These are phyloP conservation scores for Anethum foeniculum DNA, from an alignment of 140 eudicot genomes.

Conservation along the genomic window DNA sequence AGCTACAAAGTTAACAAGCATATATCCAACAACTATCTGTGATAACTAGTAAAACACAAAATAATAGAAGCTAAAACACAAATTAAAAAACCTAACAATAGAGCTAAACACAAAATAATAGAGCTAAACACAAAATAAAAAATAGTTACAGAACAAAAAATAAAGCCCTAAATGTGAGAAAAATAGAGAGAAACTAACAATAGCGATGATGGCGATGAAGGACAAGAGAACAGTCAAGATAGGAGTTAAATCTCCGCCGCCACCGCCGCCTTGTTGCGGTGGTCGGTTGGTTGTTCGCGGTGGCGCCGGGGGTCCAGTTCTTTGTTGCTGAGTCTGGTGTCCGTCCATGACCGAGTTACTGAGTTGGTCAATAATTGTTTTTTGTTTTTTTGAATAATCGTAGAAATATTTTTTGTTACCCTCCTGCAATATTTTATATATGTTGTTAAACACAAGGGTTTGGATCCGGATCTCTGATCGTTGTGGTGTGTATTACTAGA, in stretches of 20 bases:
- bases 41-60: not conserved
- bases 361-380: not conserved
- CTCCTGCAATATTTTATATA: not conserved
- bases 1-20: not conserved
- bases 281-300: not conserved
- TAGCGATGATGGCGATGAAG: not conserved
- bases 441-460: not conserved
- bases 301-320: not conserved
- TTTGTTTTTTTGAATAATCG: not conserved
- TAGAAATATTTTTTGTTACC: not conserved
- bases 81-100: too few species aligned
- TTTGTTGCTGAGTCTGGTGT: constrained; percentile 3
- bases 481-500: too few species aligned
- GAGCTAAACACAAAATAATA: not conserved
- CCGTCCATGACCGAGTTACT: not conserved
- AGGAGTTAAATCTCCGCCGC: constrained; percentile 5
- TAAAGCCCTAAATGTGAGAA: not conserved
- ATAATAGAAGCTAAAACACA: too few species aligned
- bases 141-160: not conserved
- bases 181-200: not conserved
- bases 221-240: not conserved
- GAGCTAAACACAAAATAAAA: not conserved
- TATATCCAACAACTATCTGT: not conserved
- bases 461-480: not conserved
- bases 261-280: constrained; percentile 8